A percentile compares a stretch with the other conserved stretches of the same genome.
These are phyloP conservation scores for Cyberlindnera sargentensis DNA, from an alignment of 805 yeast species.

Conservation along the genomic window DNA sequence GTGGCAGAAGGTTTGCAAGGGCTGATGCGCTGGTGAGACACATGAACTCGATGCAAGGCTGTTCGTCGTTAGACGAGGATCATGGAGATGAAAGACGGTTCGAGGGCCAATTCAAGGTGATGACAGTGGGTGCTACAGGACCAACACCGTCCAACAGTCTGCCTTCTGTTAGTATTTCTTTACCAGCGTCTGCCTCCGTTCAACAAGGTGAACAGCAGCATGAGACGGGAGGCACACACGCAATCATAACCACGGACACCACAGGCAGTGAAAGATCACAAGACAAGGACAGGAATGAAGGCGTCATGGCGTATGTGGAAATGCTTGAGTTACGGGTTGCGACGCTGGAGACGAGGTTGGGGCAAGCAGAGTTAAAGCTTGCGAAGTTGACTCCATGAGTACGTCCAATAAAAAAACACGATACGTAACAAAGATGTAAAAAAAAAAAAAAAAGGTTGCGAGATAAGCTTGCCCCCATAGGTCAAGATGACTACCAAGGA, in stretches of 20 bases:
- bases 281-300: background rate
- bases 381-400: slow-evolving; percentile 7
- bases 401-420: no score
- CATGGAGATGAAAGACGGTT: background rate
- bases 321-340: slow-evolving; percentile 18
- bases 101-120: background rate
- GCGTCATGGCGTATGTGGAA: slow-evolving; percentile 16
- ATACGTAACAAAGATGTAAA: no score
- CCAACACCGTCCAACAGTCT: background rate
- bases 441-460: no score
- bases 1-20: slow-evolving; percentile 63
- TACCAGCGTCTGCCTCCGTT: background rate
- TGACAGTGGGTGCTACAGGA: no score
- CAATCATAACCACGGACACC: background rate
- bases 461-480: no score
- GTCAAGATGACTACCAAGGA: no score
- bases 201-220: background rate
- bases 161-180: background rate
- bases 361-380: slow-evolving; percentile 16
- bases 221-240: background rate
- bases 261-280: no score
- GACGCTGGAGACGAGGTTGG: slow-evolving; percentile 14
- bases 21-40: slow-evolving; percentile 74
- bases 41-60: slow-evolving; percentile 35
- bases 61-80: slow-evolving; percentile 16